Percentiles rank a stretch among this genome's conserved stretches.
Conservation (phyloP, 768 basidiomycete genomes). For the Coprinopsis marcescibilis region DNA sequence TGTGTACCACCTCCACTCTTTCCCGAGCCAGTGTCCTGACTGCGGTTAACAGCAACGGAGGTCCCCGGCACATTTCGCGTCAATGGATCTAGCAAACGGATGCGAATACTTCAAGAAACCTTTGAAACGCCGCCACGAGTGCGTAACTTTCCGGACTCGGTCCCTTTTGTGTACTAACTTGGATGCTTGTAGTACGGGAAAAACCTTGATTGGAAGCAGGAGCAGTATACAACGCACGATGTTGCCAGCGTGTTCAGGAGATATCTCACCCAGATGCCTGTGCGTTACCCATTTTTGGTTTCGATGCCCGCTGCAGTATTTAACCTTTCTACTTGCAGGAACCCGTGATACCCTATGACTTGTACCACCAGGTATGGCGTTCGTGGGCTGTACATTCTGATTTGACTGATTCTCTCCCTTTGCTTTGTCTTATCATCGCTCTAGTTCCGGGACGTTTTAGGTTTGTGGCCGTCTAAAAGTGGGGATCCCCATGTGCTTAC, state of each 20-base stretch:
- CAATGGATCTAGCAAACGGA: conserved; percentile 91
- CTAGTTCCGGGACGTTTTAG: conserved; percentile 75
- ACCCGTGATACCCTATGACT: conserved; percentile 87
- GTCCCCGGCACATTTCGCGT: conserved; percentile 92
- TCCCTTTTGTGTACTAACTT: conserved; percentile 4
- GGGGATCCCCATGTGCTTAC: conserved; percentile 14
- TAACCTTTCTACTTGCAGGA: conserved; percentile 46
- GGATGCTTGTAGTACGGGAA: conserved; percentile 73
- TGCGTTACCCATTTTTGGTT: conserved; percentile 34
- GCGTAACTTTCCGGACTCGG: conserved; percentile 16
- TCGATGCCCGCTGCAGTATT: conserved; percentile 5
- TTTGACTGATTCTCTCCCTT: background rate
- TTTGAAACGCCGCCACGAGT: conserved; percentile 91
- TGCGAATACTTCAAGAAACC: conserved; percentile 87
- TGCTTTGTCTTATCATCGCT: conserved; percentile 11
- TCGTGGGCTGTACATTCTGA: background rate
- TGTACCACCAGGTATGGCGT: conserved; percentile 76
- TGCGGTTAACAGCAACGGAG: conserved; percentile 68
- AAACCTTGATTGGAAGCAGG: conserved; percentile 82
- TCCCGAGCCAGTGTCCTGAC: conserved; percentile 1
- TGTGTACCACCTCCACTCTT: conserved; percentile 23
- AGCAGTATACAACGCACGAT: conserved; percentile 89
- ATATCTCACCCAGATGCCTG: conserved; percentile 96
- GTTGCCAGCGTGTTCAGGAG: conserved; percentile 94
- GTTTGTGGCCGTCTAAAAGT: conserved; percentile 33